Conservation (phyloP, 768 basidiomycete species). For the Paxillus ammoniavirescens region DNA sequence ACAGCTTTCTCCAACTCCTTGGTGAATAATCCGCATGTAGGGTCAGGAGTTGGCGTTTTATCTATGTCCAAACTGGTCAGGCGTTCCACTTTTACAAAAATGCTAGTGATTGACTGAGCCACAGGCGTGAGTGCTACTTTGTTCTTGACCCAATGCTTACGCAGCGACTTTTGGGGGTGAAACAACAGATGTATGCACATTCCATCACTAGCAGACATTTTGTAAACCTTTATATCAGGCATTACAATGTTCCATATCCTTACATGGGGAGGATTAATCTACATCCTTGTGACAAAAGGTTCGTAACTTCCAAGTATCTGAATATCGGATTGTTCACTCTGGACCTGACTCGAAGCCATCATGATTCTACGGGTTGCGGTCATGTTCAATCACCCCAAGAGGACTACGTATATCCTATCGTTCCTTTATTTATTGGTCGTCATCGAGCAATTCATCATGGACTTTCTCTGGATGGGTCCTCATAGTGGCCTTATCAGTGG, state of each 20-base stretch:
- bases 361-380: slow-evolving; percentile 15
- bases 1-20: background rate
- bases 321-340: background rate
- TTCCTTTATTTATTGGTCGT: slow-evolving; percentile 2
- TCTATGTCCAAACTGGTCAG: slow-evolving; percentile 1
- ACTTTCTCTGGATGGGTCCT: background rate
- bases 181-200: slow-evolving; percentile 3
- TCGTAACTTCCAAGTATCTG: background rate
- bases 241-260: background rate
- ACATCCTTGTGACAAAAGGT: slow-evolving; percentile 1
- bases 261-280: background rate
- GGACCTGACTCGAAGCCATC: background rate
- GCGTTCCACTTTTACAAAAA: background rate
- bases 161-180: too few species aligned
- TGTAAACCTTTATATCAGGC: background rate
- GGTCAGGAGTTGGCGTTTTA: background rate
- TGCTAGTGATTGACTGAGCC: background rate
- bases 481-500: background rate
- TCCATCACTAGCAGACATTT: background rate
- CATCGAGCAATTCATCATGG: background rate
- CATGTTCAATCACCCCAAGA: slow-evolving; percentile 10
- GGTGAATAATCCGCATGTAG: background rate
- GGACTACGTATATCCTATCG: background rate
- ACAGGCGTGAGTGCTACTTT: slow-evolving; percentile 4
- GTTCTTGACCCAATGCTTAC: too few species aligned